phyloP scores from a whole-genome alignment of 1,139 yeast genomes.

The Diutina siamensis region DNA sequence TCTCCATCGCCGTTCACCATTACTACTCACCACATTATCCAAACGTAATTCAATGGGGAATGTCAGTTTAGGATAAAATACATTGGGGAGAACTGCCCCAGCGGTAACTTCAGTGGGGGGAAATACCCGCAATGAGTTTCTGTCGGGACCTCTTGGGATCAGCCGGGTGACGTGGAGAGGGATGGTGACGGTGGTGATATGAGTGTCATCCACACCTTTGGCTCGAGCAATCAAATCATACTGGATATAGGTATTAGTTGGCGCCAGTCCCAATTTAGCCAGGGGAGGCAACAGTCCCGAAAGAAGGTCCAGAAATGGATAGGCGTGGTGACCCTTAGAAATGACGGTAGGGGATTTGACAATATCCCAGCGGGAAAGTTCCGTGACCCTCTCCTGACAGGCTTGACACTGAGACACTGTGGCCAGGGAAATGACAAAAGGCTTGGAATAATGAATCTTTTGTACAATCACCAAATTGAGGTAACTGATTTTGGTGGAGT shows the following conservation, averaged over 20 bases:
- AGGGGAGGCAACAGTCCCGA: conserved; percentile 92
- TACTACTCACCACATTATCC: conserved; percentile 55
- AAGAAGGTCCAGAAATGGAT: conserved; percentile 85
- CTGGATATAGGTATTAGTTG: conserved; percentile 44
- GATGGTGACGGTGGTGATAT: conserved; percentile 26
- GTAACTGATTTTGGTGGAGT: conserved; percentile 27
- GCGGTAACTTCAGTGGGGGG: conserved; percentile 94
- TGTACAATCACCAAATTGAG: conserved; percentile 65
- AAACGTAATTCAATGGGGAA: conserved; percentile 74
- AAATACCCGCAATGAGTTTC: conserved; percentile 79
- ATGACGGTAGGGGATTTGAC: conserved; percentile 45
- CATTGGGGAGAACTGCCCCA: conserved; percentile 77
- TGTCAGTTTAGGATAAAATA: conserved; percentile 75
- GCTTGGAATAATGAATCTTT: conserved; percentile 50
- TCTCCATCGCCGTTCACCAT: conserved; percentile 68
- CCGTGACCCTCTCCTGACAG: conserved; percentile 44
- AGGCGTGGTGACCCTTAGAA: conserved; percentile 62
- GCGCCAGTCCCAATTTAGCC: conserved; percentile 43
- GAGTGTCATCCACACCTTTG: neutral
- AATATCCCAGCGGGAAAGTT: conserved; percentile 84
- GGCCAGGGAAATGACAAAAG: conserved; percentile 46
- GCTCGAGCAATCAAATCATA: conserved; percentile 68
- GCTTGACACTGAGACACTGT: conserved; percentile 41
- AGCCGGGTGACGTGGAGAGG: conserved; percentile 75
- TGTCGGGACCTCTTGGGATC: conserved; percentile 70